Evolutionary conservation across 495 filamentous ascomycete species (phyloP), one percentile per base, ranked within the genome.

Genomic region (Penicillium manginii): DNA sequence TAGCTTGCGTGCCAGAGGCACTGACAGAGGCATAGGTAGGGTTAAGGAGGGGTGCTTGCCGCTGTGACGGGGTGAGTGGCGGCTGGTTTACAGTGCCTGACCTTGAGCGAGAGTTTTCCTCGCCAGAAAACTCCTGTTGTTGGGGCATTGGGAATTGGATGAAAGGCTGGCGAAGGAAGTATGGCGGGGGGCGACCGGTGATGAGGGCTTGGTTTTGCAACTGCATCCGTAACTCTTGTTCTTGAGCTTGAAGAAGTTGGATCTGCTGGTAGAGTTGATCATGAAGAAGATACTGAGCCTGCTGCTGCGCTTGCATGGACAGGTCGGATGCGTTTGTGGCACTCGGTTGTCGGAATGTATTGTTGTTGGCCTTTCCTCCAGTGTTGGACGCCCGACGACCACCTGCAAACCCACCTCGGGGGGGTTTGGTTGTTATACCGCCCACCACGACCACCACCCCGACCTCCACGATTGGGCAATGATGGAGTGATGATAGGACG

Each of bases 161-260:
- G 54, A 80, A 80, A 23, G 77, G 70, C 58, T 79, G 78, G 11
- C 77, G 78, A 57, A 78, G 78, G 50, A 80, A 66, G 18, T 76
- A 69, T 37, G 79, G 80, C 1, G 78, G 79, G 10, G 75, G 73
- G 29, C 84, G 71, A 17, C 75, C 77, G 22, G 83, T 84, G 15
- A 79, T 62, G 33, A 85, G 71, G 6, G 82, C 80, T 55, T 87
- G 84, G 43, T 79, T 81, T 45, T 88, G 85, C 29, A 86, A 71
- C 57, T 86, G 84, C 58, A 87, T 73, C 53, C 84, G 78, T 59
- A 88, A 65, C 54, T 83, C 81, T 57, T 88, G 84, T 54, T 86
- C 83, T 69, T 90, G 86, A 19, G 81, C 84, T 63, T 89, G 86
- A 46, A 90, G 74, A 19, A 83, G 60, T 69, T 87, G 85, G 54